These are phyloP conservation scores for Phaseolus coccineus DNA, from an alignment of 331 rosid genomes.

Conservation along the genomic window DNA sequence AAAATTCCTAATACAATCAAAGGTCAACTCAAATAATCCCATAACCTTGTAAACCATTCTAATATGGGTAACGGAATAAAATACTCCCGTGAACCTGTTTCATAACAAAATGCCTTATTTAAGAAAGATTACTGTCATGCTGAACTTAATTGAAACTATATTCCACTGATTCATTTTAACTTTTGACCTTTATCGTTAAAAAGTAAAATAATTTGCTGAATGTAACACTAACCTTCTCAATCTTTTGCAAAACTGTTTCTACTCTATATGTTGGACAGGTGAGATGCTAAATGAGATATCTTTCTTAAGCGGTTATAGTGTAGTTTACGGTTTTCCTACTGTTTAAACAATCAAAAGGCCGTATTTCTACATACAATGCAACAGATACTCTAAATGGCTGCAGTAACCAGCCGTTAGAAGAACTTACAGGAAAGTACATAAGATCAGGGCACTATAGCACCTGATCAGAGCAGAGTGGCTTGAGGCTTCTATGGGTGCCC, in stretches of 20 bases:
- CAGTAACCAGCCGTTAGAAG: not conserved
- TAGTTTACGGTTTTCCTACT: not conserved
- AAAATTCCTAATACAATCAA: not conserved
- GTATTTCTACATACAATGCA: not conserved
- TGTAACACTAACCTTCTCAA: constrained; percentile 2
- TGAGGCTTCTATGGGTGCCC: not conserved
- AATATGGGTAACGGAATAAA: not conserved
- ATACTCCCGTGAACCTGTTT: not conserved
- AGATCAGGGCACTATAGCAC: not conserved
- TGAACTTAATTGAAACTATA: constrained; percentile 13
- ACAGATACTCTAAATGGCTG: not conserved
- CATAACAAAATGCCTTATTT: not conserved
- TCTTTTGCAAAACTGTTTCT: not conserved
- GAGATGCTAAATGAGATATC: not conserved
- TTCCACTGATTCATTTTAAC: constrained; percentile 21
- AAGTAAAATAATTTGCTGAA: not conserved
- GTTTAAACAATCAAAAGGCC: constrained; percentile 15
- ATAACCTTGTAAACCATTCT: constrained; percentile 7
- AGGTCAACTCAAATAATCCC: not conserved
- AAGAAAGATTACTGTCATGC: constrained; percentile 3
- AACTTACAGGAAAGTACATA: not conserved
- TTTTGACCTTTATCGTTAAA: not conserved
- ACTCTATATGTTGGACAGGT: not conserved
- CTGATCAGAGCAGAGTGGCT: not conserved
- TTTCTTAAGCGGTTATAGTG: constrained; percentile 9